Evolutionary conservation across 164 flowering plant species (phyloP).

Genomic region (Chloranthus sessilifolius): DNA sequence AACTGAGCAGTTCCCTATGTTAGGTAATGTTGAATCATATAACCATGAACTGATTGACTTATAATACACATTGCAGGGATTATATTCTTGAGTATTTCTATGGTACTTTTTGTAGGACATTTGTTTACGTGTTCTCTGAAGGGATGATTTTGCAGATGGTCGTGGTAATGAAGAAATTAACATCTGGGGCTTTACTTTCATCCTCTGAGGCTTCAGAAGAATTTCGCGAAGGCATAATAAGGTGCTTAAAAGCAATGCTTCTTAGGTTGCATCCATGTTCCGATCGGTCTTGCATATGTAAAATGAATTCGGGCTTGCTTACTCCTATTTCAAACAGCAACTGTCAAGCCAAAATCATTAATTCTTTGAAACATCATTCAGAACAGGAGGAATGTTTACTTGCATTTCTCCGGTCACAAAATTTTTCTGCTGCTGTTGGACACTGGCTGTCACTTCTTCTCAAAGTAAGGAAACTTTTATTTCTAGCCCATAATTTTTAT

Average conservation of each 20-base stretch:
- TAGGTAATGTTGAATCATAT: no score
- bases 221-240: conserved; percentile 80
- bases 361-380: conserved; percentile 10
- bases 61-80: no score
- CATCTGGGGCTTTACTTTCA: conserved; percentile 73
- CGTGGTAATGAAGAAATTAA: conserved; percentile 69
- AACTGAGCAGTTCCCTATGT: no score
- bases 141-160: conserved; percentile 52
- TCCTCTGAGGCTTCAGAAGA: conserved; percentile 83
- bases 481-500: neutral
- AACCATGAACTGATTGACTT: no score
- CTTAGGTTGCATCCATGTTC: conserved; percentile 48
- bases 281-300: conserved; percentile 53
- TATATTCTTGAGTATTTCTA: no score
- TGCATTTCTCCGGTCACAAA: conserved; percentile 74
- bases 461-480: conserved; percentile 37
- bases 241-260: conserved; percentile 75
- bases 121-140: conserved; percentile 1
- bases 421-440: conserved; percentile 87
- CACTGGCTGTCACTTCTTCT: conserved; percentile 97
- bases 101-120: no score
- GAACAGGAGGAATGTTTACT: conserved; percentile 61
- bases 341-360: conserved; percentile 7
- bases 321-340: conserved; percentile 24
- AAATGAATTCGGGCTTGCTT: conserved; percentile 37